Percentiles rank a stretch among this genome's conserved stretches.
These are phyloP conservation scores for Comarum palustre DNA, from an alignment of 306 rosid species.

Conservation along the genomic window DNA sequence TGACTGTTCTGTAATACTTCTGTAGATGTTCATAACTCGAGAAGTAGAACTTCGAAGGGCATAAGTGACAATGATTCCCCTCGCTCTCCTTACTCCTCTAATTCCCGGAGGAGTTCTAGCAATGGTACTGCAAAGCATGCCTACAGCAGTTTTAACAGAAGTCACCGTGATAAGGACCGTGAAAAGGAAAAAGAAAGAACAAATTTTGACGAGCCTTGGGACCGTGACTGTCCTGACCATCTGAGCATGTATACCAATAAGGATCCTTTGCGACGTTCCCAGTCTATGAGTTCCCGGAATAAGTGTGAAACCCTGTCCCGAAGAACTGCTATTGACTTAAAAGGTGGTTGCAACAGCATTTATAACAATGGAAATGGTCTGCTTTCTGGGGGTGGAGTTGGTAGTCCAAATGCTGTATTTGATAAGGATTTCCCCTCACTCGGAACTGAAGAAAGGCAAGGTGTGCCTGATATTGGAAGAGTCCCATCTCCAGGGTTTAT, in stretches of 20 bases:
- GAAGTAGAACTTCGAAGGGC: slow-evolving; percentile 65
- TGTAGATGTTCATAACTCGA: slow-evolving; percentile 61
- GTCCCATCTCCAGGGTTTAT: slow-evolving; percentile 85
- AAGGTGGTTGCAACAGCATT: slow-evolving; percentile 44
- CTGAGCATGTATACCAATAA: slow-evolving; percentile 55
- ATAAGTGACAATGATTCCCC: slow-evolving; percentile 64
- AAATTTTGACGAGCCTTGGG: slow-evolving; percentile 68
- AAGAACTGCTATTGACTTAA: slow-evolving; percentile 51
- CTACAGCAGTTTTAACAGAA: slow-evolving; percentile 87
- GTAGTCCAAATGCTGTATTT: slow-evolving; percentile 73
- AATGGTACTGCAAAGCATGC: slow-evolving; percentile 95
- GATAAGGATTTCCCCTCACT: slow-evolving; percentile 97
- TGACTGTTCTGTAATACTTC: slow-evolving; percentile 19
- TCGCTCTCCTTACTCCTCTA: slow-evolving; percentile 71
- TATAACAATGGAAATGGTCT: slow-evolving; percentile 53
- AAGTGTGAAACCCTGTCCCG: slow-evolving; percentile 51
- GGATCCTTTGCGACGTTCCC: slow-evolving; percentile 74
- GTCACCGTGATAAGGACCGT: slow-evolving; percentile 91
- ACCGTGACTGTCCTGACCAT: slow-evolving; percentile 64
- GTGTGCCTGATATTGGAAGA: slow-evolving; percentile 65
- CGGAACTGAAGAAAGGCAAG: slow-evolving; percentile 81
- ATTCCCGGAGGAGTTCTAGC: slow-evolving; percentile 66
- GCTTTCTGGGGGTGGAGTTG: slow-evolving; percentile 52
- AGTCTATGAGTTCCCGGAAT: slow-evolving; percentile 80
- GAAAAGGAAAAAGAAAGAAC: slow-evolving; percentile 90